Evolutionary conservation across 176 grass and related monocot species (phyloP), one percentile per base, ranked within the genome.

Genomic region (Saccharum spontaneum): DNA sequence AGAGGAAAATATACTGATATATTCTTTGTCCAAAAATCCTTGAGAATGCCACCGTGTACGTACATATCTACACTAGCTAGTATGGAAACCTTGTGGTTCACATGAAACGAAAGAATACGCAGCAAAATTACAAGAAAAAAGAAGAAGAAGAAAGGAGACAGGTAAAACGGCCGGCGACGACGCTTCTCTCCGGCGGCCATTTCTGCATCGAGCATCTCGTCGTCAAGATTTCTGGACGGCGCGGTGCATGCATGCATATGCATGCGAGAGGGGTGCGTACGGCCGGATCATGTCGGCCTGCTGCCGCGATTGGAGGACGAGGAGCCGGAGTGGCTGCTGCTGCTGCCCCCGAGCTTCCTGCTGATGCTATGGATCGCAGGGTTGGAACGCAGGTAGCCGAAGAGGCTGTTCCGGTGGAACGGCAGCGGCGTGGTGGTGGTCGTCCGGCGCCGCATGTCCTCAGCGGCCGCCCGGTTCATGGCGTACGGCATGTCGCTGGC

Each of bases 351-450:
- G 5, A 95, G 90, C 69, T 93, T 90, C 40, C 84, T 48, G 84
- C 86, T 92, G 81, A 99, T 94, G 88, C 88, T 92, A 69, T 92
- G 82, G 62, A 99, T 94, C n/a, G 94, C 94, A 34, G 94, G 88
- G 76, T 97, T 99, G 60, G 85, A 94, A 8, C 91, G 20, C 12
- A 99, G 80, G 90, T 90, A 97, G 9, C 94, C 94, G 77, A 99
- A 99, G 2, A 99, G 84, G 48, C 88, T 94, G 68, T 94, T 89
- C 37, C 84, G 91, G 65, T 96, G 90, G 89, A 92, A 99, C 26
- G 97, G 97, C 81, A 99, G 76, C 49, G 97, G 91, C 38, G 93
- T 96, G 65, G 89, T 94, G n/a, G 90, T 91, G 59, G 89, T 97
- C 8, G 90, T 96, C 62, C 90, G 83, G 82, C 87, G 84, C 73